Conservation (phyloP, 2,329 filamentous ascomycete species). For the Aureobasidium melanogenum region DNA sequence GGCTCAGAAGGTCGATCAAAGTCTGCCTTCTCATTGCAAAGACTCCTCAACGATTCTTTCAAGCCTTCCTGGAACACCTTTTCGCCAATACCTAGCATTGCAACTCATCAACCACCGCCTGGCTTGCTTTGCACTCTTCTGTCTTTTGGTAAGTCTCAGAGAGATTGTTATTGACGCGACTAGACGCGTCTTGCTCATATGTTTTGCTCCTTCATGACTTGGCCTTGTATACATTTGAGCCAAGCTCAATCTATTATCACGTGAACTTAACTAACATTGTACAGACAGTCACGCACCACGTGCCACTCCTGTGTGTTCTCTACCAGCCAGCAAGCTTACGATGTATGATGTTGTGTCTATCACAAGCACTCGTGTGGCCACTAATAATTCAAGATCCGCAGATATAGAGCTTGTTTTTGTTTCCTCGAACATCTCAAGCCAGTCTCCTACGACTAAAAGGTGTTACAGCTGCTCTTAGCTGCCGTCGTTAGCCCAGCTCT, state of each 20-base stretch:
- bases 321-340: neutral
- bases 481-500: neutral
- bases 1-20: neutral
- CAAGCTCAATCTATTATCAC: neutral
- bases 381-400: neutral
- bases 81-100: neutral
- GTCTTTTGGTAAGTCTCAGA: neutral
- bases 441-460: neutral
- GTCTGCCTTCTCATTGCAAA: neutral
- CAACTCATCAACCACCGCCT: neutral
- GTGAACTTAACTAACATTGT: neutral
- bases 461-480: neutral
- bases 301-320: neutral
- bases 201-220: neutral
- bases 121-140: neutral
- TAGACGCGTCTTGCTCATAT: neutral
- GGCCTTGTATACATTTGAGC: neutral
- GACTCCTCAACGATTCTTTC: conserved; percentile 5
- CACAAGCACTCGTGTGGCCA: neutral
- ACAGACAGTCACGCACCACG: neutral
- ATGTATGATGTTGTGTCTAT: neutral
- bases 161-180: neutral
- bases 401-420: neutral
- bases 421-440: neutral
- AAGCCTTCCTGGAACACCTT: neutral